phyloP scores from a whole-genome alignment of 1,139 yeast species.

The Suhomyces chickasaworum region DNA sequence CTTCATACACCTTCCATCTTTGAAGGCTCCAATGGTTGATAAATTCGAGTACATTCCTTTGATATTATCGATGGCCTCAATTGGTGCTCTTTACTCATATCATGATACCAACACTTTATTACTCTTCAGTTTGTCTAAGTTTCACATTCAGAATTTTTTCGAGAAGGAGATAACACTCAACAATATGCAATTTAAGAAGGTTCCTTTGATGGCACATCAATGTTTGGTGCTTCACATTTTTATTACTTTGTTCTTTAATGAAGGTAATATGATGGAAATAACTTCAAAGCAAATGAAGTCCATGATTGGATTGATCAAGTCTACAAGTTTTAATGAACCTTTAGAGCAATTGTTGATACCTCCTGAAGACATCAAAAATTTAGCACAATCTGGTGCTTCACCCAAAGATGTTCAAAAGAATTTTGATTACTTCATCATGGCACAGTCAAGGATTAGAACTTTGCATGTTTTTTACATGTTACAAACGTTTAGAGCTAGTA shows the following conservation, averaged over 20 bases:
- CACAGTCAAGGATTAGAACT: slow-evolving; percentile 85
- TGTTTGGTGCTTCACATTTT: slow-evolving; percentile 78
- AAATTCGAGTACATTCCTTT: slow-evolving; percentile 71
- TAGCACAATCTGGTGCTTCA: slow-evolving; percentile 10
- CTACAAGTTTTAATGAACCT: slow-evolving; percentile 75
- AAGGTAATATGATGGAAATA: slow-evolving; percentile 67
- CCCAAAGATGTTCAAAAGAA: slow-evolving; percentile 42
- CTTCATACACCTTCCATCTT: slow-evolving; percentile 74
- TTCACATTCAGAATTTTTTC: slow-evolving; percentile 73
- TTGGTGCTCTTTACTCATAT: slow-evolving; percentile 85
- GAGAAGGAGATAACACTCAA: slow-evolving; percentile 56
- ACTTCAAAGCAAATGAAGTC: slow-evolving; percentile 78
- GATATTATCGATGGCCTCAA: slow-evolving; percentile 79
- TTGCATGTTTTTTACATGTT: slow-evolving; percentile 77
- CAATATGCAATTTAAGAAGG: slow-evolving; percentile 55
- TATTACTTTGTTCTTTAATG: slow-evolving; percentile 81
- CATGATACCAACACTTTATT: slow-evolving; percentile 77
- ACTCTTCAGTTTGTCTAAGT: slow-evolving; percentile 76
- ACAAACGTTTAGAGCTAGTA: slow-evolving; percentile 67
- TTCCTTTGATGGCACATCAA: slow-evolving; percentile 89
- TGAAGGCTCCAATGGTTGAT: slow-evolving; percentile 55
- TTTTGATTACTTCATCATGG: slow-evolving; percentile 74
- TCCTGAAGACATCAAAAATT: slow-evolving; percentile 37
- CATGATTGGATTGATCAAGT: slow-evolving; percentile 73
- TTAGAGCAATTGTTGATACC: slow-evolving; percentile 63